These are phyloP conservation scores for Cutaneotrichosporon mucoides DNA, from an alignment of 1,284 basidiomycete species.

Conservation along the genomic window DNA sequence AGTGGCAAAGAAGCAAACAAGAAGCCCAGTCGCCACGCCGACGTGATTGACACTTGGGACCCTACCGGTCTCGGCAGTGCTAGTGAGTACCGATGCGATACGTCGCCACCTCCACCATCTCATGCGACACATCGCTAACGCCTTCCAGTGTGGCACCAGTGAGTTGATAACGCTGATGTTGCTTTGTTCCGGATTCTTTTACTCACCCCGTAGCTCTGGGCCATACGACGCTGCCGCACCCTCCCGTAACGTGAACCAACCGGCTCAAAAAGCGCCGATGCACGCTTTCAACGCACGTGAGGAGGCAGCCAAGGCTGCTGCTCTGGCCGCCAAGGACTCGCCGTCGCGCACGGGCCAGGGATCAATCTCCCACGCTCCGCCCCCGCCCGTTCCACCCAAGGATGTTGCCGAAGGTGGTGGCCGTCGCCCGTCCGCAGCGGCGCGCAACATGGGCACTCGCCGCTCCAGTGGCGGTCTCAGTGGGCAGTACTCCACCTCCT, in stretches of 20 bases:
- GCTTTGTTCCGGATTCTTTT: too few species aligned
- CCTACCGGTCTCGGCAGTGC: slow-evolving; percentile 47
- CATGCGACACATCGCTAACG: too few species aligned
- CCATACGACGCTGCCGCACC: slow-evolving; percentile 50
- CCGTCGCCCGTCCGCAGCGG: slow-evolving; percentile 4
- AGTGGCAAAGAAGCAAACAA: slow-evolving; percentile 27
- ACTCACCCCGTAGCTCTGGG: slow-evolving; percentile 29
- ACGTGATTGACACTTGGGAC: slow-evolving; percentile 50
- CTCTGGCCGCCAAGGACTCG: not conserved
- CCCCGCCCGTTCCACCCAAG: slow-evolving; percentile 6
- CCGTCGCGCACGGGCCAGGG: slow-evolving; percentile 10
- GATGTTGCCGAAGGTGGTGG: not conserved
- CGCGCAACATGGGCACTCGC: slow-evolving; percentile 15
- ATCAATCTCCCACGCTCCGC: not conserved
- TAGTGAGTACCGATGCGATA: slow-evolving; percentile 29
- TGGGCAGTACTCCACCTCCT: slow-evolving; percentile 46
- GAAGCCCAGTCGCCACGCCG: slow-evolving; percentile 44
- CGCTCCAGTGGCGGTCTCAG: slow-evolving; percentile 40
- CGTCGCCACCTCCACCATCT: too few species aligned
- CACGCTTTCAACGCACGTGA: slow-evolving; percentile 35
- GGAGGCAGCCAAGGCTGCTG: not conserved
- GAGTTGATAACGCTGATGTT: slow-evolving; percentile 9
- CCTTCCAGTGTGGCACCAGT: slow-evolving; percentile 47
- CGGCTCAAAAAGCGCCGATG: slow-evolving; percentile 42
- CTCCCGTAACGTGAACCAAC: slow-evolving; percentile 43